phyloP scores from a whole-genome alignment of 345 rosid species.

The Populus deltoides region DNA sequence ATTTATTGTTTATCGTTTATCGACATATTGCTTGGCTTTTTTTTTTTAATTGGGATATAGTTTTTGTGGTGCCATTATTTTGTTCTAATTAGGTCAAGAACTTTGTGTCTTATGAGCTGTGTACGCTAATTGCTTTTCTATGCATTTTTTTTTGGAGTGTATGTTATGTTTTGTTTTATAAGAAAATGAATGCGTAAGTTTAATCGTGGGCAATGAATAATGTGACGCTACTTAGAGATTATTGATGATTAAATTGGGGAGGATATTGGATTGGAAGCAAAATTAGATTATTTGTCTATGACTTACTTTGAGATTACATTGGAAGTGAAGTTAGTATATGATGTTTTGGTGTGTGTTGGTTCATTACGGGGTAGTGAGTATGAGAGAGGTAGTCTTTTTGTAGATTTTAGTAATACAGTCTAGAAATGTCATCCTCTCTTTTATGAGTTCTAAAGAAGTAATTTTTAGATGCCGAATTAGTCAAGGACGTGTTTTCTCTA shows the following conservation, averaged over 20 bases:
- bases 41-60: not conserved
- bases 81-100: not conserved
- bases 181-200: not conserved
- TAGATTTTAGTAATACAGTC: not conserved
- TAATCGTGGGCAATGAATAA: not conserved
- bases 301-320: not conserved
- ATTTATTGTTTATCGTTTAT: not conserved
- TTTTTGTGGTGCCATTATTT: not conserved
- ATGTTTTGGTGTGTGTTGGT: not conserved
- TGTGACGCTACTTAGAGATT: not conserved
- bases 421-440: not conserved
- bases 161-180: not conserved
- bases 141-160: no score
- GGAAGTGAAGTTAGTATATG: not conserved
- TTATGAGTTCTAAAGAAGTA: not conserved
- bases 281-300: not conserved
- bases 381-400: not conserved
- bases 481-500: not conserved
- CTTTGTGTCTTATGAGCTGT: not conserved
- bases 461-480: not conserved
- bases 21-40: not conserved
- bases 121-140: not conserved
- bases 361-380: not conserved
- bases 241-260: not conserved
- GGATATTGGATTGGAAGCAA: not conserved